These are phyloP conservation scores for Stephanodiscus triporus DNA, from an alignment of 108 stramenopile species.

Conservation along the genomic window DNA sequence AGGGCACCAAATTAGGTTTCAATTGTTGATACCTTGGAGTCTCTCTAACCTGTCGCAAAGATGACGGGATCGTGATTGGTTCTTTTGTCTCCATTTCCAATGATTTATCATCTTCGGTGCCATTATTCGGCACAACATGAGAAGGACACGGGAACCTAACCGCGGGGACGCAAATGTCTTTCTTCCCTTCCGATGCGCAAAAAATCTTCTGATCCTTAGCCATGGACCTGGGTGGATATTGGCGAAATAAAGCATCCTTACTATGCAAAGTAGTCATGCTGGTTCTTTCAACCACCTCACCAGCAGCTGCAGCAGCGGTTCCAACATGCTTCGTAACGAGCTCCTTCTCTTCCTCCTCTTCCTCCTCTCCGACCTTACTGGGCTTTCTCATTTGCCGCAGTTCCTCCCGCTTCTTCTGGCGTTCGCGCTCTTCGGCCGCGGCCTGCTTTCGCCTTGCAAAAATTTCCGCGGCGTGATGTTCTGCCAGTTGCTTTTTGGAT, in stretches of 20 bases:
- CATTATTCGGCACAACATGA: constrained; percentile 23
- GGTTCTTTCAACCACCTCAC: neutral
- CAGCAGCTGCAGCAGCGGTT: neutral
- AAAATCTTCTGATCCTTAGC: neutral
- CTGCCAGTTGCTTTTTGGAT: constrained; percentile 41
- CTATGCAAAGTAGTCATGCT: neutral
- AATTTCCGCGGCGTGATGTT: constrained; percentile 65
- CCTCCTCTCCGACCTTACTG: neutral
- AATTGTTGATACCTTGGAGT: constrained; percentile 22
- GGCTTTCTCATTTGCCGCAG: constrained; percentile 9
- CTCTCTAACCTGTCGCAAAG: constrained; percentile 5
- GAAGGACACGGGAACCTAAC: constrained; percentile 44
- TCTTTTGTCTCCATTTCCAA: neutral
- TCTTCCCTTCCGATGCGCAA: neutral
- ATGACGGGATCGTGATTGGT: neutral
- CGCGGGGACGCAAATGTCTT: neutral
- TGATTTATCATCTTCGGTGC: neutral
- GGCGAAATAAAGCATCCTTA: neutral
- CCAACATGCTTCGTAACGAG: neutral
- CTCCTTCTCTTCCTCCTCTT: neutral
- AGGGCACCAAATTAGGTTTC: constrained; percentile 6
- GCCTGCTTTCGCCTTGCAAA: constrained; percentile 49
- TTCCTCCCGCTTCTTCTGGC: constrained; percentile 53
- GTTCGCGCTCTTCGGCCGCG: constrained; percentile 53
- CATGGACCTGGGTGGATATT: neutral